Conservation (phyloP, 768 basidiomycete species). For the Megacollybia marginata region DNA sequence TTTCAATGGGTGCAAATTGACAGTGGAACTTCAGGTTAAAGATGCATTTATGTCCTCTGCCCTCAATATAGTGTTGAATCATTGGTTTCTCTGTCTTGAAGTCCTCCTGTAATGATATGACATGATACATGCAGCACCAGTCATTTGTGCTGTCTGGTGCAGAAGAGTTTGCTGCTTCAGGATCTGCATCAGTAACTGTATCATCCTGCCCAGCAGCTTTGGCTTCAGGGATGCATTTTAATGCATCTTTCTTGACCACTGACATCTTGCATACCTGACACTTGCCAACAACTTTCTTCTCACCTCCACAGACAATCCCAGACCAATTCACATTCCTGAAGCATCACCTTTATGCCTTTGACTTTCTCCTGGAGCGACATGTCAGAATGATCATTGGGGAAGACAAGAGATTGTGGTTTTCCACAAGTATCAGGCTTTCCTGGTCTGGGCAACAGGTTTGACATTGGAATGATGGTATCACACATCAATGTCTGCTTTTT, state of each 20-base stretch:
- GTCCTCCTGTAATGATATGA: too few relatives aligned
- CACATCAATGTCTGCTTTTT: constrained; percentile 12
- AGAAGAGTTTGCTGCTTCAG: constrained; percentile 5
- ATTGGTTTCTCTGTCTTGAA: too few relatives aligned
- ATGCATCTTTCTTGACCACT: constrained; percentile 10
- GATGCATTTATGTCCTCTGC: constrained; percentile 17
- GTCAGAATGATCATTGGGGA: constrained; percentile 3
- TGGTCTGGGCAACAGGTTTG: constrained; percentile 1
- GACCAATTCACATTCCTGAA: constrained; percentile 13
- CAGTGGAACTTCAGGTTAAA: background rate
- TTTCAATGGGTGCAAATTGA: constrained; percentile 13
- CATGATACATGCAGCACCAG: constrained; percentile 14
- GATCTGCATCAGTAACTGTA: background rate
- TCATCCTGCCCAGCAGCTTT: constrained; percentile 5
- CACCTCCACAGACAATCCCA: constrained; percentile 4
- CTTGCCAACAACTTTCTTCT: constrained; percentile 6
- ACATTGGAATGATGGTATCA: constrained; percentile 11
- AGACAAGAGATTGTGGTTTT: constrained; percentile 14
- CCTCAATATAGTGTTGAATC: constrained; percentile 13
- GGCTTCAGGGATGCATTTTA: constrained; percentile 5
- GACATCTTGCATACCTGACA: constrained; percentile 13
- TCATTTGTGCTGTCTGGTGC: constrained; percentile 1
- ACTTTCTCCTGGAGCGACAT: constrained; percentile 7
- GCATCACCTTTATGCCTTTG: constrained; percentile 14
- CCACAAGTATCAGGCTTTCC: too few relatives aligned